Percentiles rank a stretch among this genome's conserved stretches.
Conservation (phyloP, 192 early-diverging fungal species). For the Mortierella antarctica region DNA sequence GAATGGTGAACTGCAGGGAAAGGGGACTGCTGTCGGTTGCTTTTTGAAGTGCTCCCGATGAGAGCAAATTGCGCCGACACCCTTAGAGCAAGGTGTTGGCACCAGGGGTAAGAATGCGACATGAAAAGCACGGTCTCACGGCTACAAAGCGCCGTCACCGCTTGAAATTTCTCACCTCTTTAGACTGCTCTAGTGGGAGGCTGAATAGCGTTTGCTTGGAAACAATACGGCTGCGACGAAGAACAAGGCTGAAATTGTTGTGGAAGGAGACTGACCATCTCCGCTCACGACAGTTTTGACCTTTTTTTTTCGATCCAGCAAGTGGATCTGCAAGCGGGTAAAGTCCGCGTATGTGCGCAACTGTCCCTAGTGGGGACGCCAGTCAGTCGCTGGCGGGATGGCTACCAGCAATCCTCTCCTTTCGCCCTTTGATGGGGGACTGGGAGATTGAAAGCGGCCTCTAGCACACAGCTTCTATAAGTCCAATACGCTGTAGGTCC, state of each 20-base stretch:
- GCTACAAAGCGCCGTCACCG: not conserved
- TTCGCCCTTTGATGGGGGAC: not conserved
- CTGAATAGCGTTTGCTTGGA: constrained; percentile 58
- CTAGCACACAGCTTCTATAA: constrained; percentile 54
- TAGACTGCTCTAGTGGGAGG: constrained; percentile 34
- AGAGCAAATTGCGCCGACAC: no score
- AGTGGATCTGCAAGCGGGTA: constrained; percentile 46
- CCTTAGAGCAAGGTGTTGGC: no score
- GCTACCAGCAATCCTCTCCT: constrained; percentile 53
- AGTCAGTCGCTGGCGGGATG: constrained; percentile 45
- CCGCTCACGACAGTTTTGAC: no score
- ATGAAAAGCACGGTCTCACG: not conserved
- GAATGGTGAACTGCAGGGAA: not conserved
- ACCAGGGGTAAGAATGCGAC: no score
- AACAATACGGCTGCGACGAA: constrained; percentile 41
- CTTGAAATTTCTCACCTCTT: not conserved
- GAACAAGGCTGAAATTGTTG: no score
- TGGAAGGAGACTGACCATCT: not conserved
- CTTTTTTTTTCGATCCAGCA: constrained; percentile 20
- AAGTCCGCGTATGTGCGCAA: constrained; percentile 49
- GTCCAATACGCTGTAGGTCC: constrained; percentile 54
- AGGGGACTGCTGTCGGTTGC: not conserved
- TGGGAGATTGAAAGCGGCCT: constrained; percentile 50
- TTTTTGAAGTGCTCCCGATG: no score
- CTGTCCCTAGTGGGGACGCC: constrained; percentile 48